A percentile compares a stretch with the other conserved stretches of the same genome.
Conservation (phyloP, 2,329 filamentous ascomycete species). For the Septoria linicola region DNA sequence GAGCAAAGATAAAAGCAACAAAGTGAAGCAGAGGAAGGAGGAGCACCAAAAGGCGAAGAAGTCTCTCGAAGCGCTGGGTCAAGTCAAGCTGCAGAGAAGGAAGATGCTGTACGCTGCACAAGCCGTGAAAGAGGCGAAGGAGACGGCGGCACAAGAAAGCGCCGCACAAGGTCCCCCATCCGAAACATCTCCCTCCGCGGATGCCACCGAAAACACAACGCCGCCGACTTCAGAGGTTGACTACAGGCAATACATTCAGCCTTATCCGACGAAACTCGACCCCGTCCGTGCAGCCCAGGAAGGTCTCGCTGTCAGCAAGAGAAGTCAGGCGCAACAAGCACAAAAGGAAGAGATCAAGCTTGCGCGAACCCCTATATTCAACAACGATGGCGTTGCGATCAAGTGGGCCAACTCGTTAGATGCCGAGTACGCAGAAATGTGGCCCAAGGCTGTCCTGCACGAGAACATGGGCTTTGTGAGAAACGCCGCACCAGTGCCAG, state of each 20-base stretch:
- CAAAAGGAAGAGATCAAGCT: conserved; percentile 8
- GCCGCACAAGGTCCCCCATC: not conserved
- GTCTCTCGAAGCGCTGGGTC: not conserved
- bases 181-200: no score
- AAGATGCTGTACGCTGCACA: conserved; percentile 27
- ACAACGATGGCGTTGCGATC: conserved; percentile 34
- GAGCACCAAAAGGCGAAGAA: conserved; percentile 5
- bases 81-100: not conserved
- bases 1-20: conserved; percentile 7
- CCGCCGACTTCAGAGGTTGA: not conserved
- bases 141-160: not conserved
- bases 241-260: conserved; percentile 21
- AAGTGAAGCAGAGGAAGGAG: conserved; percentile 10
- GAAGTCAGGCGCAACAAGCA: not conserved
- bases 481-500: conserved; percentile 22
- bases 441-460: conserved; percentile 38
- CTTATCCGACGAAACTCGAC: conserved; percentile 24
- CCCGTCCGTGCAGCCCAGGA: conserved; percentile 7
- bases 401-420: conserved; percentile 41
- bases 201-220: not conserved
- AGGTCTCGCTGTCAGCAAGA: conserved; percentile 19
- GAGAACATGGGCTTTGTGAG: conserved; percentile 33
- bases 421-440: conserved; percentile 39
- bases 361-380: conserved; percentile 25
- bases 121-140: conserved; percentile 20